Evolutionary conservation across 768 basidiomycete species (phyloP), one percentile per base, ranked within the genome.

Genomic region (Favolaschia claudopus): DNA sequence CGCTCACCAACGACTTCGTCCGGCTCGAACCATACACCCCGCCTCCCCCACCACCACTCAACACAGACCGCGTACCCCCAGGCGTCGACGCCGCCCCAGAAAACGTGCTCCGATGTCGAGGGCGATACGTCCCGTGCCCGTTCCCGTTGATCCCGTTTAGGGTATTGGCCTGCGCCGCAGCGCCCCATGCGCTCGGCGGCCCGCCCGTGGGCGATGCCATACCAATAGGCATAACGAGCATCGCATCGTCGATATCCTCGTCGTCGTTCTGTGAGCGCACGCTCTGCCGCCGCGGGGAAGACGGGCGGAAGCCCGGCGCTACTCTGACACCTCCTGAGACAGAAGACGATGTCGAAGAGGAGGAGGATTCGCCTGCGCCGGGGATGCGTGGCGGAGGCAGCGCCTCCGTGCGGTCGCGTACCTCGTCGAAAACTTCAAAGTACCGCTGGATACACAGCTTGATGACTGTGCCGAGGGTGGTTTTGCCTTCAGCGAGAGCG

Each of bases 381-480:
- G 69, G 58, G 7, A 74, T 68, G 29, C 72, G 71, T 57, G 62
- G 53, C 45, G 73, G 75, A 2, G 75, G 74, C 14, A 84, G 61
- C 4, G 86, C 86, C 63, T 93, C 91, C 57, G 81, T 82, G 15
- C 86, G 83, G 73, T 93, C 93, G 55, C 72, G 75, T n/a, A 89
- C 73, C 64, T 94, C 93, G 69, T 93, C 92, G 65, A 95, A 95
- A 28, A 94, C 77, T 69, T 95, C 93, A 70, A 89, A 93, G 70
- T 94, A 95, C 38, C 85, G 85, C 66, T 89, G 83, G 47, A 94
- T 93, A 71, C 91, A 94, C 38, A 92, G 74, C 68, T 87, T 87
- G 71, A 93, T 78, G 37, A 94, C 76, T 60, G 79, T 77, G 3
- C 91, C 92, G 0, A 95, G 77, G 1, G 91, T 92, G 9, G 85